Evolutionary conservation across 116 monocot genomes (phyloP).

Genomic region (Phalaenopsis hybrid): DNA sequence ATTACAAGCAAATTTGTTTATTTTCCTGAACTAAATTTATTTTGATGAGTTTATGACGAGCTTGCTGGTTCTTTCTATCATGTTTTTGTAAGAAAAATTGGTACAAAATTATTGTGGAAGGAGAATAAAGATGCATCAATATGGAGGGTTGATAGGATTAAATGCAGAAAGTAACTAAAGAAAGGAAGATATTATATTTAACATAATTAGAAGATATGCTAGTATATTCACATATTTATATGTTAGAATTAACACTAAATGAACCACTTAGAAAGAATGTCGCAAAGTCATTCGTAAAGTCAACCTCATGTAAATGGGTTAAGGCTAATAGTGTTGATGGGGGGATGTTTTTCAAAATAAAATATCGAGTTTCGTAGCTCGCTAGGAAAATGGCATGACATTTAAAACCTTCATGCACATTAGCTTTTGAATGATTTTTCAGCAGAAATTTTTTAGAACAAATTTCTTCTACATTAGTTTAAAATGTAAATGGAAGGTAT

Average conservation of each 20-base stretch:
- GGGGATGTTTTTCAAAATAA: background rate
- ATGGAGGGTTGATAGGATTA: background rate
- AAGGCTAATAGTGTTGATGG: background rate
- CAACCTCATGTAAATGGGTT: background rate
- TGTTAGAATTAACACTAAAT: no score
- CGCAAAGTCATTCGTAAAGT: background rate
- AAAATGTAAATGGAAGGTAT: no score
- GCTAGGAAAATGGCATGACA: background rate
- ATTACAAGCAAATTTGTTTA: background rate
- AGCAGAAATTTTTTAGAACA: background rate
- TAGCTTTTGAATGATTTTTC: background rate
- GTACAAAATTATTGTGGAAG: background rate
- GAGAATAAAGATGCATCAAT: background rate
- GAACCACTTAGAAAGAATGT: background rate
- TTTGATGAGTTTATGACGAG: background rate
- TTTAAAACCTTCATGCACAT: background rate
- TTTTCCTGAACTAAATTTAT: background rate
- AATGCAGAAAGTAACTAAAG: background rate
- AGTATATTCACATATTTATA: no score
- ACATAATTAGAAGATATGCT: background rate
- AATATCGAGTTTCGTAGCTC: background rate
- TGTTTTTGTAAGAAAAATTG: background rate
- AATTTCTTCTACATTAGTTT: no score
- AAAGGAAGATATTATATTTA: background rate
- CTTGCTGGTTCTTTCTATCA: background rate